A percentile compares a stretch with the other conserved stretches of the same genome.
Conservation (phyloP, 2,329 filamentous ascomycete genomes). For the Trichoderma pleuroti region DNA sequence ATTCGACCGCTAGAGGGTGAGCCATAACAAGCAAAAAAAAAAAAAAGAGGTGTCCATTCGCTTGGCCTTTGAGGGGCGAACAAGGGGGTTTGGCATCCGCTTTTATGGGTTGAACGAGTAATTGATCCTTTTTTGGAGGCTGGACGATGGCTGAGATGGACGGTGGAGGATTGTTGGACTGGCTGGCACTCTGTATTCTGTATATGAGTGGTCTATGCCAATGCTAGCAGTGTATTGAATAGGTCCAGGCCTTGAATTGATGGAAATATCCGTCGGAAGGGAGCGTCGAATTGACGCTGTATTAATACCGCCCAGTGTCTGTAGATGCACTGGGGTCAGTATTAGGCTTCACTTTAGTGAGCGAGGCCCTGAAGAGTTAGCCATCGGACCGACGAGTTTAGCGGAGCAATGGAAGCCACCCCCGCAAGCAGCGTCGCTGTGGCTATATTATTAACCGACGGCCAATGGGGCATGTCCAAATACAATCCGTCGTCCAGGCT, state of each 20-base stretch:
- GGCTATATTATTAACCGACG: conserved; percentile 16
- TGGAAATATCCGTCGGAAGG: not conserved
- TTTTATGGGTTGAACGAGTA: not conserved
- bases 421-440: not conserved
- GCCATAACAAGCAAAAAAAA: not conserved
- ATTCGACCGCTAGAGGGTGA: conserved; percentile 4
- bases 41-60: too few species aligned
- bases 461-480: not conserved
- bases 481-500: not conserved
- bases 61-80: not conserved
- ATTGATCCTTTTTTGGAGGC: not conserved
- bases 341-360: not conserved
- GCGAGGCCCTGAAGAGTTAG: not conserved
- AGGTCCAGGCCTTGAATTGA: too few species aligned
- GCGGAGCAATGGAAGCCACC: not conserved
- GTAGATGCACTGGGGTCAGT: too few species aligned
- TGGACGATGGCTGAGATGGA: not conserved
- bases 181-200: too few species aligned
- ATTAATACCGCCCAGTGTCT: too few species aligned
- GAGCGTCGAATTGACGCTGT: not conserved
- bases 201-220: not conserved
- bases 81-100: not conserved
- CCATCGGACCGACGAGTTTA: not conserved
- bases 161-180: not conserved
- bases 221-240: not conserved